Conservation (phyloP, 2,329 filamentous ascomycete species). For the Colletotrichum australisinense region DNA sequence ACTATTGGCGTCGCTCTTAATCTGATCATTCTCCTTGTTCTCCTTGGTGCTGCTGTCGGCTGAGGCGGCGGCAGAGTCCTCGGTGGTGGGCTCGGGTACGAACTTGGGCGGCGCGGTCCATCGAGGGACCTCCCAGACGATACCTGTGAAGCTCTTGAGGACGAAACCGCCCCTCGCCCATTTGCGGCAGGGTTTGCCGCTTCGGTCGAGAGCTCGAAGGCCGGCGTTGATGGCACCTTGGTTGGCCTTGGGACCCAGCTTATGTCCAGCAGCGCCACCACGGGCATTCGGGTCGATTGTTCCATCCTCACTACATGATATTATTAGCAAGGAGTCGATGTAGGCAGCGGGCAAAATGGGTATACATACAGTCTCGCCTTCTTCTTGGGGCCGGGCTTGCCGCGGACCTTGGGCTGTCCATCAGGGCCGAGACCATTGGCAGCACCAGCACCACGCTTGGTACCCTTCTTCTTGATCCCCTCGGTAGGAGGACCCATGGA, state of each 20-base stretch:
- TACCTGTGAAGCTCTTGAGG: constrained; percentile 93
- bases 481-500: constrained; percentile 71
- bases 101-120: constrained; percentile 82
- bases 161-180: constrained; percentile 88
- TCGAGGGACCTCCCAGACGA: constrained; percentile 82
- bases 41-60: constrained; percentile 70
- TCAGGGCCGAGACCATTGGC: constrained; percentile 72
- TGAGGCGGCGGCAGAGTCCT: constrained; percentile 59
- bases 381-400: constrained; percentile 97
- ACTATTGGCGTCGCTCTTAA: constrained; percentile 60
- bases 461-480: constrained; percentile 79
- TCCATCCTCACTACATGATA: constrained; percentile 67
- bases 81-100: constrained; percentile 56
- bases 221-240: constrained; percentile 97
- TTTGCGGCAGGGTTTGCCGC: constrained; percentile 90
- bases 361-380: constrained; percentile 88
- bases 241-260: constrained; percentile 95
- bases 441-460: constrained; percentile 75
- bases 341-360: background rate
- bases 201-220: constrained; percentile 91
- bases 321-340: constrained; percentile 17
- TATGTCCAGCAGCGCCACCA: constrained; percentile 70
- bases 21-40: constrained; percentile 69
- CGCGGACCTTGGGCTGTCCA: constrained; percentile 74
- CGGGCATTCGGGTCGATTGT: constrained; percentile 67